Base-by-base conservation (phyloP, 1,284 basidiomycete genomes). In the Termitomyces sp. region DNA sequence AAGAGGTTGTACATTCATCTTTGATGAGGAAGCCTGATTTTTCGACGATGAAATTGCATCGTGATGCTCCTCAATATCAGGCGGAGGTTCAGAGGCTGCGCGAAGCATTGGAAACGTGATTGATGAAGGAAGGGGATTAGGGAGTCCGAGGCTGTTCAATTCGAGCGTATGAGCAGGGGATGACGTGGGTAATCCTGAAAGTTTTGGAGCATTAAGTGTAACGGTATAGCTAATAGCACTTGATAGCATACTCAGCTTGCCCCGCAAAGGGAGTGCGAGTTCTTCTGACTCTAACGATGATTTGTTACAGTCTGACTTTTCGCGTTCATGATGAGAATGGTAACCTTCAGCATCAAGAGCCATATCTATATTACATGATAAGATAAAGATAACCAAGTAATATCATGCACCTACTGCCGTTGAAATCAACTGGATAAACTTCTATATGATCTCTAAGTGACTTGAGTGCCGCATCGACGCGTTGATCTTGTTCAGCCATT, bases 311-410 rank as follows among this genome's bases (percentile, higher is more conserved):
- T 81, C 59, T 60, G 71, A 70, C 38, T 56, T 52, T 55, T 79
- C 77, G 19, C 72, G 73, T 17, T 68, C 68, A 61, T 74, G 70
- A 61, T 73, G 70, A 51, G 80, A 71, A 64, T 88, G 85, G 62
- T 89, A 89, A 2, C 86, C 87, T 57, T 82, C 79, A 53, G 76
- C 74, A 61, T 90, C 88, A 31, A 88, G 72, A 12, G 83, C 81
- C 57, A 88, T 72, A 58, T 80, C 85, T 88, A 58, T 21, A 40
- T 3, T 40, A 24, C 46, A 50, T 41, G 17, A 19, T 55, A 6
- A 57, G 43, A 28, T 8, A 19, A 44, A 36, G 40, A 54, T 47
- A 8, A 58, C 5, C 24, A 42, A 43, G 59, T 49, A 48, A 28
- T 28, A 9, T 26, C 48, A 40, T 72, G 69, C 58, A 78, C 73